Percentiles rank a stretch among this genome's conserved stretches.
Evolutionary conservation across 768 basidiomycete species (phyloP).

Genomic region (Russula virescens): DNA sequence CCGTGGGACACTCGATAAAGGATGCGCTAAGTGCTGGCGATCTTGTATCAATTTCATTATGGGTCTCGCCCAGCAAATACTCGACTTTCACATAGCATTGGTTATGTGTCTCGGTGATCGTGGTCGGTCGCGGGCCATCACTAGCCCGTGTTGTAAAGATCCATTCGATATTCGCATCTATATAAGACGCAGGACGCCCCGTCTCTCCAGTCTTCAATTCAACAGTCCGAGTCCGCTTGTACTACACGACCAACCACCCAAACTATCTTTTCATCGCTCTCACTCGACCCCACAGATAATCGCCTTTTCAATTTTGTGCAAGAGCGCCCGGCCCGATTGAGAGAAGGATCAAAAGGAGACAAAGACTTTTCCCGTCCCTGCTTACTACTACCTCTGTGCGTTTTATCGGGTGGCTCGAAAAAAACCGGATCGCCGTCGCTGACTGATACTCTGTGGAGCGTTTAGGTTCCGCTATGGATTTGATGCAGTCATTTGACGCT

Average conservation of each 20-base stretch:
- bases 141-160: constrained; percentile 16
- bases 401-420: constrained; percentile 1
- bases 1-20: not conserved
- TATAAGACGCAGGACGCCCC: constrained; percentile 19
- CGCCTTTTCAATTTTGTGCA: not conserved
- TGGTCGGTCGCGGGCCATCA: constrained; percentile 3
- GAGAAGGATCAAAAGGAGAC: not conserved
- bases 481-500: constrained; percentile 57
- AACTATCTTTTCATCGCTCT: not conserved
- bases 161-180: constrained; percentile 7
- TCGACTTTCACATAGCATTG: constrained; percentile 5
- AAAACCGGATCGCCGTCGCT: constrained; percentile 14
- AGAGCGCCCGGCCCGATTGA: not conserved
- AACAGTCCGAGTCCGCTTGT: not conserved
- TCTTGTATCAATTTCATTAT: constrained; percentile 9
- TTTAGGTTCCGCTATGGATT: constrained; percentile 47
- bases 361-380: not conserved
- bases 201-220: constrained; percentile 5
- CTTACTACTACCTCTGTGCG: not conserved
- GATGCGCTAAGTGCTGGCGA: not conserved
- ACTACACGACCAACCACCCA: not conserved
- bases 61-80: constrained; percentile 1
- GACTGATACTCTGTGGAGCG: constrained; percentile 4
- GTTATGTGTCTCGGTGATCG: constrained; percentile 11
- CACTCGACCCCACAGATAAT: not conserved